phyloP scores from a whole-genome alignment of 2,329 filamentous ascomycete species.

The Akanthomyces lecanii region DNA sequence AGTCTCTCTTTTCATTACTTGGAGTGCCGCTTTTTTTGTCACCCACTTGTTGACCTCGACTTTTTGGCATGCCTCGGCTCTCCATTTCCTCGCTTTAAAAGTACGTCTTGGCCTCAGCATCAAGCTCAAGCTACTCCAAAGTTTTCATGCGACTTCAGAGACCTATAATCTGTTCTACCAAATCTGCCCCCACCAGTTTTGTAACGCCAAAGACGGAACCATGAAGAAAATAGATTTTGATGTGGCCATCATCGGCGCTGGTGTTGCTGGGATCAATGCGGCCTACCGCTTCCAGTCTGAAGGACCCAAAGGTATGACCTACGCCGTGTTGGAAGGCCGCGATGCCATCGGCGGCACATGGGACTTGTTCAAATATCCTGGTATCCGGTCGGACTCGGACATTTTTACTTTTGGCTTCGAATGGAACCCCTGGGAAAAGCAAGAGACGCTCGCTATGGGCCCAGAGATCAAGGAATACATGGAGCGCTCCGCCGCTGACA shows the following conservation, averaged over 20 bases:
- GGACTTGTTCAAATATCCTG: slow-evolving; percentile 71
- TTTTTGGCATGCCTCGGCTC: too few relatives aligned
- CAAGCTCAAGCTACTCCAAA: too few relatives aligned
- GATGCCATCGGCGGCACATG: slow-evolving; percentile 69
- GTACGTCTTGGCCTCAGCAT: too few relatives aligned
- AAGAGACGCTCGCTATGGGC: slow-evolving; percentile 47
- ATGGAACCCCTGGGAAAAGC: slow-evolving; percentile 64
- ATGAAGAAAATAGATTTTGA: slow-evolving; percentile 33
- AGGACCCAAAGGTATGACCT: slow-evolving; percentile 49
- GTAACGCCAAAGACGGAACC: too few relatives aligned
- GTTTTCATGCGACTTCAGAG: too few relatives aligned
- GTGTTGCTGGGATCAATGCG: slow-evolving; percentile 70
- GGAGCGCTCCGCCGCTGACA: slow-evolving; percentile 43
- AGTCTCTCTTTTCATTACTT: too few relatives aligned
- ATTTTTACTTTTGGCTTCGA: slow-evolving; percentile 60
- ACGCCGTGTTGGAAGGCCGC: slow-evolving; percentile 65
- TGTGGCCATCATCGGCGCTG: slow-evolving; percentile 65
- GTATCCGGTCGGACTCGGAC: slow-evolving; percentile 59
- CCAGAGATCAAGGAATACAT: slow-evolving; percentile 52
- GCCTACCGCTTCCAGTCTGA: slow-evolving; percentile 61
- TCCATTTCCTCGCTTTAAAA: too few relatives aligned
- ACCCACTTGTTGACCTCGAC: too few relatives aligned
- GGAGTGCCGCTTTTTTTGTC: too few relatives aligned
- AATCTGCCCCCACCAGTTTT: too few relatives aligned
- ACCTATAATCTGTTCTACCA: too few relatives aligned